Evolutionary conservation across 2,329 filamentous ascomycete genomes (phyloP).

Genomic region (Aspergillus chevalieri): DNA sequence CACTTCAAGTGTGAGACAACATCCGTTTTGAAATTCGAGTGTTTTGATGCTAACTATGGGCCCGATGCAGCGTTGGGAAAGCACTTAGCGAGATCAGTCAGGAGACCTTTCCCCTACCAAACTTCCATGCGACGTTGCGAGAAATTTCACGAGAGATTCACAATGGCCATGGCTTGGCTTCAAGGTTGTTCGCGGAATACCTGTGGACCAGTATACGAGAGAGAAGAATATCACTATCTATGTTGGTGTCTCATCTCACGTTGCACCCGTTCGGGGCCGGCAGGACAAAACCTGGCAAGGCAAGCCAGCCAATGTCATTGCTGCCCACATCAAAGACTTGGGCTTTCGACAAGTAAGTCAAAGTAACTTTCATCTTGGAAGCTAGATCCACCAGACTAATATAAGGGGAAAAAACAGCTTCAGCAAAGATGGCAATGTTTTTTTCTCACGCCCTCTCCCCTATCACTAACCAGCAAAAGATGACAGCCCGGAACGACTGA

Average conservation of each 20-base stretch:
- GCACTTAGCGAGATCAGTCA: conserved; percentile 38
- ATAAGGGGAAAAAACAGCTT: conserved; percentile 39
- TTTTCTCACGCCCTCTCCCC: conserved; percentile 32
- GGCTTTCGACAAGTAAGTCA: conserved; percentile 41
- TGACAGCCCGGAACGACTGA: conserved; percentile 46
- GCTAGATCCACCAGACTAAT: not conserved
- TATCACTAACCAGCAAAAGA: conserved; percentile 49
- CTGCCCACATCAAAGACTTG: conserved; percentile 62
- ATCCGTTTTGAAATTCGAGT: not conserved
- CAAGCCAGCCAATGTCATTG: conserved; percentile 41
- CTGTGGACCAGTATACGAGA: conserved; percentile 29
- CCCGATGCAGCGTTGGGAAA: conserved; percentile 20
- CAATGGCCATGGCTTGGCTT: conserved; percentile 42
- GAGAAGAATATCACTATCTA: conserved; percentile 39
- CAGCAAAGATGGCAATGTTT: conserved; percentile 43
- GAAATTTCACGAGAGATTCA: conserved; percentile 34
- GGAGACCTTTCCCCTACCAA: conserved; percentile 41
- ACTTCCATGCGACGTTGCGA: conserved; percentile 26
- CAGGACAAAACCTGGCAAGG: conserved; percentile 34
- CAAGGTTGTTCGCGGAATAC: conserved; percentile 39
- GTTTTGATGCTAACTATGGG: conserved; percentile 4
- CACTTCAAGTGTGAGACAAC: conserved; percentile 35
- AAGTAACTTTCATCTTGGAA: conserved; percentile 2
- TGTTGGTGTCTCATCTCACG: conserved; percentile 38
- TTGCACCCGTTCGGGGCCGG: conserved; percentile 34